Evolutionary conservation across 2,329 filamentous ascomycete genomes (phyloP).

Genomic region (Trichoderma afroharzianum): DNA sequence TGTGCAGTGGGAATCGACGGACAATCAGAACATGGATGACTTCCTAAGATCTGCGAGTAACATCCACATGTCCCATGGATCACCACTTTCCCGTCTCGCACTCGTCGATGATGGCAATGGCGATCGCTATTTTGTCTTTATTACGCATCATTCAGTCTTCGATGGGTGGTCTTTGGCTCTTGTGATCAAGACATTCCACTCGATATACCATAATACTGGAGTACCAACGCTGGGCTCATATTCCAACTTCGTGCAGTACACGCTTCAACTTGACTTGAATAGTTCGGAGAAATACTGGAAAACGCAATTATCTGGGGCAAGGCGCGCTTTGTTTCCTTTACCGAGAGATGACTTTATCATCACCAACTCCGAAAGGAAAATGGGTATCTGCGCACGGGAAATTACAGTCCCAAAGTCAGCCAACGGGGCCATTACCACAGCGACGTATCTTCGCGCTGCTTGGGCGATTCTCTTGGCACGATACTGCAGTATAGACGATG

Average conservation of each 20-base stretch:
- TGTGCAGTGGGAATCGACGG: neutral
- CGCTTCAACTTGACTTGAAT: neutral
- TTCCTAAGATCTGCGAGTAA: neutral
- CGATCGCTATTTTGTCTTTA: neutral
- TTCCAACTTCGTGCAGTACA: slow-evolving; percentile 1
- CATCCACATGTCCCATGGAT: slow-evolving; percentile 4
- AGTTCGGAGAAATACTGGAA: slow-evolving; percentile 17
- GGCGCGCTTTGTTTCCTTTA: neutral
- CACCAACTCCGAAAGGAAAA: neutral
- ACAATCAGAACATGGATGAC: neutral
- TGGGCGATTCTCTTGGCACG: slow-evolving; percentile 12
- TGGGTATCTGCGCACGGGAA: neutral
- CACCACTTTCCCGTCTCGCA: neutral
- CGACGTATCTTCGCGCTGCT: slow-evolving; percentile 11
- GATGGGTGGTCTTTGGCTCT: slow-evolving; percentile 9
- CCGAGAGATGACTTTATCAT: neutral
- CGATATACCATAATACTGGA: neutral
- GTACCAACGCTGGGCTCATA: neutral
- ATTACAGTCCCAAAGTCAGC: neutral
- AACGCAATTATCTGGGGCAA: slow-evolving; percentile 16
- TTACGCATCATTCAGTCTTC: slow-evolving; percentile 5
- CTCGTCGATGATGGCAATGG: neutral
- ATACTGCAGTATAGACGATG: slow-evolving; percentile 17
- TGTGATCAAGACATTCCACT: neutral
- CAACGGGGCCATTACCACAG: neutral